Base-by-base conservation (phyloP, 768 basidiomycete genomes). In the Naganishia friedmannii region DNA sequence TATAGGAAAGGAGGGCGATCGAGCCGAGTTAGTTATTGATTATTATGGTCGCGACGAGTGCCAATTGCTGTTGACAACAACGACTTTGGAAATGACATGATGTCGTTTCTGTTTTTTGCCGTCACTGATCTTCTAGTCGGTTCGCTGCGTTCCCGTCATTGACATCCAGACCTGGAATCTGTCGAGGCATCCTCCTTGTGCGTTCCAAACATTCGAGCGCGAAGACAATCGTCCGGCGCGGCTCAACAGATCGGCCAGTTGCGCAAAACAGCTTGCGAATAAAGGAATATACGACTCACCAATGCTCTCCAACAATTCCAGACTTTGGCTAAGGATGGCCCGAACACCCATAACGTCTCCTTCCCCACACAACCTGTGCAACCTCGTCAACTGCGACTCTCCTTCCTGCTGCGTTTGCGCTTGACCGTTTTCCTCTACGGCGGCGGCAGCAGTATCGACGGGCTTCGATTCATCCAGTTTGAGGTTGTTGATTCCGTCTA, bases 321-420 rank as follows among this genome's bases (percentile, higher is more conserved):
- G 57, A 65, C 75, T 73, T 45, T 73, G 67, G 42, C 72, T 75
- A 51, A 80, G 69, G 37, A 77, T 53, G 34, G 60, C 74, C 66
- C 77, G 53, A 21, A 80, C 79, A n/a, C 76, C 76, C 9, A 78
- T 75, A 65, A 80, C 46, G 39, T 74, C 76, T 4, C 79, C 79
- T 57, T 76, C 76, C 7, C 75, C 78, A 67, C 78, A 79, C 45
- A 73, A 73, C 31, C 69, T 66, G 67, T 80, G 79, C 65, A 80
- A 68, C 70, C 48, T 34, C 21, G 46, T 23, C 29, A 53, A 28
- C 26, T 66, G 23, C 15, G 46, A 39, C 53, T 66, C 65, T 34
- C 12, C 46, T 34, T 53, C 65, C 48, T 51, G 48, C 29, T 23
- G 26, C 31, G 48, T 21, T 10, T 32, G 45, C 2, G 31, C n/a